These are phyloP conservation scores for Aspergillus hortae DNA, from an alignment of 2,329 filamentous ascomycete genomes.

Conservation along the genomic window DNA sequence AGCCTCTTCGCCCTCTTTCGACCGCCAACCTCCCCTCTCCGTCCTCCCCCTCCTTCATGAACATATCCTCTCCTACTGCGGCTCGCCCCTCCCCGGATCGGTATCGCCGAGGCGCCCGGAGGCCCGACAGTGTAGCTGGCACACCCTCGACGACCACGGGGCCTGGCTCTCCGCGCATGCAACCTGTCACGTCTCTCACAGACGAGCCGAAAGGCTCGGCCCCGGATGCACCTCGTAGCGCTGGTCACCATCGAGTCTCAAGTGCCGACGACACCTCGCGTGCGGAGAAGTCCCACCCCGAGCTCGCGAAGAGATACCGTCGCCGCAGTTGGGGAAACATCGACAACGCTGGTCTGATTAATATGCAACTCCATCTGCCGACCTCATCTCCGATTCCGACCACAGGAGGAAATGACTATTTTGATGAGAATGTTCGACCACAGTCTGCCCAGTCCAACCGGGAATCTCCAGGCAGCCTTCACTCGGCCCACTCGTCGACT, in stretches of 20 bases:
- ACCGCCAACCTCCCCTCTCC: conserved; percentile 50
- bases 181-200: conserved; percentile 17
- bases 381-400: conserved; percentile 28
- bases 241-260: conserved; percentile 54
- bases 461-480: conserved; percentile 63
- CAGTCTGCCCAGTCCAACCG: conserved; percentile 43
- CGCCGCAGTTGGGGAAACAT: conserved; percentile 77
- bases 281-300: conserved; percentile 50
- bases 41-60: conserved; percentile 54
- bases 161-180: conserved; percentile 40
- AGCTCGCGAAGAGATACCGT: conserved; percentile 71
- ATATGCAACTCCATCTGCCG: conserved; percentile 31
- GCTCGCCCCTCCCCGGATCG: conserved; percentile 73
- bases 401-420: conserved; percentile 34
- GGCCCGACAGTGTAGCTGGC: conserved; percentile 46
- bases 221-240: conserved; percentile 36
- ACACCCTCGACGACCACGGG: conserved; percentile 9
- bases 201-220: conserved; percentile 26
- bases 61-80: conserved; percentile 47
- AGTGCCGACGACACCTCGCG: conserved; percentile 70
- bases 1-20: conserved; percentile 42
- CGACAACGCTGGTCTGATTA: conserved; percentile 41
- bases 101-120: conserved; percentile 67
- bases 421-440: conserved; percentile 29
- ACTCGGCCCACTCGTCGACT: conserved; percentile 51